Evolutionary conservation across 2,329 filamentous ascomycete species (phyloP), one percentile per base, ranked within the genome.

Genomic region (Fusarium multiceps): DNA sequence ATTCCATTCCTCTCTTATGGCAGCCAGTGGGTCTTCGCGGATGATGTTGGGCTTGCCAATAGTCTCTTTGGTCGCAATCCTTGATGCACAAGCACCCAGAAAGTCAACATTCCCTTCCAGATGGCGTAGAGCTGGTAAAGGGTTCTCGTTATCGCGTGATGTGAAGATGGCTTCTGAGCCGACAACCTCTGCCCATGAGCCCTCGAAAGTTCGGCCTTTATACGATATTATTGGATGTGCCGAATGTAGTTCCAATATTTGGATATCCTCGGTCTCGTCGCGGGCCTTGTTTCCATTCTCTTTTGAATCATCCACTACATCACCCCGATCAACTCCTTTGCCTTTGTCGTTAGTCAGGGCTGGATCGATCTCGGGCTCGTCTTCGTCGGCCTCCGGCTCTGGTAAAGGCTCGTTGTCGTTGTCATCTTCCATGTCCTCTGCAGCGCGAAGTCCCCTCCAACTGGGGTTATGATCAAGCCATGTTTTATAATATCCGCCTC

Each of bases 161-260:
- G 85, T 86, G 74, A 98, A 91, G 43, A 97, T 87, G 69, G 94
- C 82, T 72, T 97, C 93, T 0, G 94, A 97, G 37, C 95, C 95
- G 45, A 97, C 88, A 63, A 93, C 91, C 66, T 92, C 89, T 13
- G 89, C 87, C 95, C 95, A 98, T 47, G 88, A 82, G 69, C 93
- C 95, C 68, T 89, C 89, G 77, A 94, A 96, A 23, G 97, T 83
- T 66, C 90, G 88, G 30, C 92, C 92, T 61, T 91, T 87, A 80
- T 97, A 97, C 23, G 92, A 91, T 63, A 97, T 86, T 28, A 97
- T 82, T 0, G 95, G 95, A 50, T 92, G 91, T 4, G 82, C 75
- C 2, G 90, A 90, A 78, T 97, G 92, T 6, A 98, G 85, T 28
- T 93, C 93, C n/a, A 96, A 84, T 53, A 98, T 90, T 76, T 97